Evolutionary conservation across 2,329 filamentous ascomycete species (phyloP).

Genomic region (Botrytis paeoniae): DNA sequence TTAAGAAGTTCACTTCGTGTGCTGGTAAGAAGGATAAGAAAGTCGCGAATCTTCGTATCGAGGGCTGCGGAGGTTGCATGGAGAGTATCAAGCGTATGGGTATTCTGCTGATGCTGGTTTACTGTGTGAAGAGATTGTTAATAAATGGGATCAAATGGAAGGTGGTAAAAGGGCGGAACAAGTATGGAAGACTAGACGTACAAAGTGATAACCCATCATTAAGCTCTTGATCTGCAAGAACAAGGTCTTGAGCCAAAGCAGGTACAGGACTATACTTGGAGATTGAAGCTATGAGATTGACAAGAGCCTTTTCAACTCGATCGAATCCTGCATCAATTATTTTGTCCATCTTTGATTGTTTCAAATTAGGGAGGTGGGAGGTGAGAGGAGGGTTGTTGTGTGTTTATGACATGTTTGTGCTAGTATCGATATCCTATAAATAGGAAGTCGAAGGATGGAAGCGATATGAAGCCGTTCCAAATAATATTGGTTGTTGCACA

Average conservation of each 20-base stretch:
- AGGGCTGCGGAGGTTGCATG: slow-evolving; percentile 62
- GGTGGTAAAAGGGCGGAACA: not conserved
- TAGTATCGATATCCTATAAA: not conserved
- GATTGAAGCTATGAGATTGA: slow-evolving; percentile 72
- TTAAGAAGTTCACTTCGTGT: slow-evolving; percentile 70
- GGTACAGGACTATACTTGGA: slow-evolving; percentile 76
- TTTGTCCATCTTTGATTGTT: slow-evolving; percentile 52
- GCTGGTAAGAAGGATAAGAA: slow-evolving; percentile 64
- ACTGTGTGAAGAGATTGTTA: slow-evolving; percentile 50
- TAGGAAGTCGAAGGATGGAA: not conserved
- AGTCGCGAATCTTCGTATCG: slow-evolving; percentile 70
- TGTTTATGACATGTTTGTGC: slow-evolving; percentile 9
- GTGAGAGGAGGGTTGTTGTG: not conserved
- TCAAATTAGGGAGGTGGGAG: not conserved
- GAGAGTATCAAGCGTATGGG: slow-evolving; percentile 65
- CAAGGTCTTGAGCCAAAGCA: slow-evolving; percentile 64
- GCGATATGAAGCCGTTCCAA: not conserved
- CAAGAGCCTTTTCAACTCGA: slow-evolving; percentile 64
- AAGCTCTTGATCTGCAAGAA: slow-evolving; percentile 67
- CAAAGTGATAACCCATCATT: slow-evolving; percentile 62
- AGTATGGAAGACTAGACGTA: slow-evolving; percentile 38
- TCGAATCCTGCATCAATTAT: slow-evolving; percentile 62
- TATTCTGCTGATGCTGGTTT: slow-evolving; percentile 71
- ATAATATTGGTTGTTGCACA: not conserved
- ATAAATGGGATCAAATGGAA: not conserved